Percentiles rank a stretch among this genome's conserved stretches.
phyloP scores from a whole-genome alignment of 305 asterid species.

The Fraxinus dipetala region DNA sequence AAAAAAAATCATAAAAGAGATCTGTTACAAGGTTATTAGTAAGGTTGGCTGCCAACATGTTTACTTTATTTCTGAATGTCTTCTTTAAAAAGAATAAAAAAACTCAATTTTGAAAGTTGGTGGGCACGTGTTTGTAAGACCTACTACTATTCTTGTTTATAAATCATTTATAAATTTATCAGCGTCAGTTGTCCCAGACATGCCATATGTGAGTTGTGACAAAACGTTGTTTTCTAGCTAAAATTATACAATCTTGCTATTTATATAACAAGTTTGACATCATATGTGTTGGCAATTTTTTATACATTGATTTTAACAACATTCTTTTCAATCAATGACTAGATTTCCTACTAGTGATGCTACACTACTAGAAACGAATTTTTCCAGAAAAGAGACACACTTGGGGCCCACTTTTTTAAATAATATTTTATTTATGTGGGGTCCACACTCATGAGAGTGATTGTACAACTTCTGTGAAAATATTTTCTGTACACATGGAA shows the following conservation, averaged over 20 bases:
- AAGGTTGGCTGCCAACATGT: not conserved
- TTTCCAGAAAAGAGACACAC: no score
- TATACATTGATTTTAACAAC: not conserved
- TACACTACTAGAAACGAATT: no score
- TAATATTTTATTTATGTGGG: no score
- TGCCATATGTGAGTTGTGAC: not conserved
- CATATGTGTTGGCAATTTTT: not conserved
- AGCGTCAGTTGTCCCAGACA: not conserved
- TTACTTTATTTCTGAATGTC: not conserved
- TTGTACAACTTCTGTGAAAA: no score
- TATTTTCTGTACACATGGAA: no score
- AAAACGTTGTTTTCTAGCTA: not conserved
- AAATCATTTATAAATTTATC: not conserved
- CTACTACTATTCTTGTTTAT: not conserved
- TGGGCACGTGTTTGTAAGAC: not conserved
- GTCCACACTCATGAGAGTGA: no score
- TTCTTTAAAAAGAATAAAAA: not conserved
- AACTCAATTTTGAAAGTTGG: not conserved
- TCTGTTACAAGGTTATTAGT: not conserved
- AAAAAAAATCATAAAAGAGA: not conserved
- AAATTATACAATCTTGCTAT: not conserved
- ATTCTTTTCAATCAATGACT: not conserved
- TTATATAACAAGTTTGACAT: not conserved
- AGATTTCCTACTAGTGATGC: not conserved
- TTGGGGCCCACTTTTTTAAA: no score